phyloP scores from a whole-genome alignment of 202 grass and related monocot genomes.

The Sporobolus alterniflorus region DNA sequence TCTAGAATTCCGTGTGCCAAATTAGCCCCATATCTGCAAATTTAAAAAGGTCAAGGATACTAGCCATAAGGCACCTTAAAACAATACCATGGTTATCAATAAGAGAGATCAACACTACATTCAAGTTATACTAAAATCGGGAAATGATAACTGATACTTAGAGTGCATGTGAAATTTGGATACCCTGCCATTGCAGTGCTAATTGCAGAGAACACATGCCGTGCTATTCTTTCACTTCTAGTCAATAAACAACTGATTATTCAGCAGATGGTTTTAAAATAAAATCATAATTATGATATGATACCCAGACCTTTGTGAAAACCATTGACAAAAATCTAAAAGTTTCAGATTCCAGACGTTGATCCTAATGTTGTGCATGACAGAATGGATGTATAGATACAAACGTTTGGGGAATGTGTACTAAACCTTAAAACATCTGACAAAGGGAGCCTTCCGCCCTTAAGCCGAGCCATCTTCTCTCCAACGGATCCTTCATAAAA shows the following conservation, averaged over 20 bases:
- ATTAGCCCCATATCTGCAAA: slow-evolving; percentile 77
- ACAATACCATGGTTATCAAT: slow-evolving; percentile 26
- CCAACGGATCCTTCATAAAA: slow-evolving; percentile 96
- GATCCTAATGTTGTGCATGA: background rate
- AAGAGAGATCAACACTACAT: background rate
- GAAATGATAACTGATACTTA: background rate
- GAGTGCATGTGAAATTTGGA: background rate
- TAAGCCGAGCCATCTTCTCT: slow-evolving; percentile 86
- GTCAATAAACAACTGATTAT: slow-evolving; percentile 10
- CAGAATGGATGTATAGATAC: background rate
- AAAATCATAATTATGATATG: background rate
- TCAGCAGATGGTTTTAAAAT: background rate
- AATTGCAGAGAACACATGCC: background rate
- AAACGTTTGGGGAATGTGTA: background rate
- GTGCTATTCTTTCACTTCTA: background rate
- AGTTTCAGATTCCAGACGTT: background rate
- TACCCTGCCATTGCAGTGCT: background rate
- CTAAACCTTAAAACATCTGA: slow-evolving; percentile 85
- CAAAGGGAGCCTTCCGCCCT: slow-evolving; percentile 85
- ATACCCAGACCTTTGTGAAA: background rate
- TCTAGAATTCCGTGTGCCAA: slow-evolving; percentile 76
- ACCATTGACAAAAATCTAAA: background rate
- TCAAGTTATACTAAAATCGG: slow-evolving; percentile 4
- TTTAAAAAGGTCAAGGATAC: slow-evolving; percentile 14
- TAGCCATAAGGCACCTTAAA: background rate